Percentiles rank a stretch among this genome's conserved stretches.
These are phyloP conservation scores for Hyaloscypha variabilis DNA, from an alignment of 495 filamentous ascomycete genomes.

Conservation along the genomic window DNA sequence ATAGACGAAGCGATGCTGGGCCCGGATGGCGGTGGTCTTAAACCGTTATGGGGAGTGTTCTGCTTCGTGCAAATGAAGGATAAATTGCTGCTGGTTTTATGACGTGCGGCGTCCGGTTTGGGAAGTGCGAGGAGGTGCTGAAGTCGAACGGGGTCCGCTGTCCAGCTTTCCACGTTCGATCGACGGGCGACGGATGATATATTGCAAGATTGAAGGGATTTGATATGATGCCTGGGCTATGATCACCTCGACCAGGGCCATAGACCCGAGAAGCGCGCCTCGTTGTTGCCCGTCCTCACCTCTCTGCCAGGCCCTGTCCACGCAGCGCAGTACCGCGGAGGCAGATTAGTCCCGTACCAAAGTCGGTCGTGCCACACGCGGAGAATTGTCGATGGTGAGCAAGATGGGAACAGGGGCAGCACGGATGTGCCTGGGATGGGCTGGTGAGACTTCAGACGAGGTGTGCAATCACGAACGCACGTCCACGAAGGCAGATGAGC, in stretches of 20 bases:
- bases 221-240: constrained; percentile 26
- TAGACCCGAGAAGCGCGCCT: constrained; percentile 29
- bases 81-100: constrained; percentile 31
- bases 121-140: constrained; percentile 19
- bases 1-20: constrained; percentile 17
- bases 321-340: constrained; percentile 19
- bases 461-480: constrained; percentile 18
- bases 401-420: constrained; percentile 30
- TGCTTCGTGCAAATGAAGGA: constrained; percentile 31
- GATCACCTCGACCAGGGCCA: constrained; percentile 28
- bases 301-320: constrained; percentile 17
- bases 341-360: constrained; percentile 25
- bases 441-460: constrained; percentile 27
- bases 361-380: constrained; percentile 26
- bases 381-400: constrained; percentile 33
- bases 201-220: constrained; percentile 30
- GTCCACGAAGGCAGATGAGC: constrained; percentile 19
- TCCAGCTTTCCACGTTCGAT: constrained; percentile 28
- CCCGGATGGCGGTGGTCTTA: constrained; percentile 23
- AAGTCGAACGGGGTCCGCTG: constrained; percentile 24
- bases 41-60: constrained; percentile 25
- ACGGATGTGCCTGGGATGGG: constrained; percentile 24
- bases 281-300: constrained; percentile 15
- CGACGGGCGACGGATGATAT: constrained; percentile 29
- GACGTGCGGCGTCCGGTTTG: constrained; percentile 31